A percentile compares a stretch with the other conserved stretches of the same genome.
Evolutionary conservation across 371 early-diverging fungal species (phyloP).

Genomic region (Rozella allomycis): DNA sequence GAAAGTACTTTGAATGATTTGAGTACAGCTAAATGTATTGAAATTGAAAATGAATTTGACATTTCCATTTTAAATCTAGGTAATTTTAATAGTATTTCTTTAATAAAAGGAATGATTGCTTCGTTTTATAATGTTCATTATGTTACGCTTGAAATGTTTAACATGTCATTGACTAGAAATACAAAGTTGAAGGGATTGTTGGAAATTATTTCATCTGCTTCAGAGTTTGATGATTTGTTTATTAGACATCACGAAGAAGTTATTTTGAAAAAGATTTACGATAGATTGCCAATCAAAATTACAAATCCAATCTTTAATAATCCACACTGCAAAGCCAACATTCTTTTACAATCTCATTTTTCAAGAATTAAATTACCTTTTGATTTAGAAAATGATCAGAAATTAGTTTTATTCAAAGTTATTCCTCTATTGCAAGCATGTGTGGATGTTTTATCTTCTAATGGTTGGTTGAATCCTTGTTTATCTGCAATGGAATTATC

Average conservation of each 20-base stretch:
- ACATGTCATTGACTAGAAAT: constrained; percentile 51
- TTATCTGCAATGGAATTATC: constrained; percentile 80
- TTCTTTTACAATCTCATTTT: constrained; percentile 85
- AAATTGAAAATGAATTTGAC: constrained; percentile 49
- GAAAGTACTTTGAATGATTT: constrained; percentile 70
- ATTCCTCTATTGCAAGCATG: constrained; percentile 72
- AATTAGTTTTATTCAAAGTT: constrained; percentile 37
- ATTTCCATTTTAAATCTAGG: constrained; percentile 63
- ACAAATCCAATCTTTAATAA: constrained; percentile 30
- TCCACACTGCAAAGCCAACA: constrained; percentile 67
- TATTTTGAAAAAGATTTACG: constrained; percentile 49
- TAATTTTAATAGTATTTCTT: too few species aligned
- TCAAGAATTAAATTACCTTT: constrained; percentile 65
- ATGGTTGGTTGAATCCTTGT: constrained; percentile 76
- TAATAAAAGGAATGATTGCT: constrained; percentile 95
- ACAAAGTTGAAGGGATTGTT: constrained; percentile 75
- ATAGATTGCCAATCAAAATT: constrained; percentile 52
- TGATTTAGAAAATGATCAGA: constrained; percentile 74
- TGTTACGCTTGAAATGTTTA: constrained; percentile 75
- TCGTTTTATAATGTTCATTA: constrained; percentile 87
- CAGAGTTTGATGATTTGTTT: constrained; percentile 73
- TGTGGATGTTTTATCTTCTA: constrained; percentile 80
- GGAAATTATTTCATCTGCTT: constrained; percentile 71
- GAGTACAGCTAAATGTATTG: constrained; percentile 63
- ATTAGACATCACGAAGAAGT: constrained; percentile 78